Conservation (phyloP, 805 yeast genomes). For the Starmerella roubikii region DNA sequence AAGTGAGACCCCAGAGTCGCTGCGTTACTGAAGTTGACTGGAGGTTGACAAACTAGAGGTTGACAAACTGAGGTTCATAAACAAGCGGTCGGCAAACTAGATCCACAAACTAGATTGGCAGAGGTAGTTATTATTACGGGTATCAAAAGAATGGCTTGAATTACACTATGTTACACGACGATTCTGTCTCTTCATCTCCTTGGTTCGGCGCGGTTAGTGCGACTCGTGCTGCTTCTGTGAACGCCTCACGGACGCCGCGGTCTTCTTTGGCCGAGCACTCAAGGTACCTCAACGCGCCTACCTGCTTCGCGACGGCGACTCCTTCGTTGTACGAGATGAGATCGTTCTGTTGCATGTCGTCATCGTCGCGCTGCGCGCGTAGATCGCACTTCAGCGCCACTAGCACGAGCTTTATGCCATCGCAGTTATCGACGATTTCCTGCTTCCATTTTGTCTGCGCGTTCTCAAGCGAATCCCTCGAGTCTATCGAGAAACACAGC, state of each 20-base stretch:
- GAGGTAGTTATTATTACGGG: too few species aligned
- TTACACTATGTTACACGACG: slow-evolving; percentile 17
- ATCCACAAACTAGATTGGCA: too few species aligned
- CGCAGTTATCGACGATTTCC: slow-evolving; percentile 93
- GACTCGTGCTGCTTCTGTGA: slow-evolving; percentile 96
- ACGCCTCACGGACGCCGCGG: slow-evolving; percentile 97
- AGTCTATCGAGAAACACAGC: slow-evolving; percentile 90
- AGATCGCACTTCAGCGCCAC: slow-evolving; percentile 93
- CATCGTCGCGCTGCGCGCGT: slow-evolving; percentile 50
- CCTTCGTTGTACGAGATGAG: slow-evolving; percentile 88
- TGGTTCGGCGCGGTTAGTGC: slow-evolving; percentile 82
- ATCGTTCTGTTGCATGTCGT: slow-evolving; percentile 24
- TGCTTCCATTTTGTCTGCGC: slow-evolving; percentile 96
- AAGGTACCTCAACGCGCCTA: slow-evolving; percentile 86
- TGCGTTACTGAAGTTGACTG: too few species aligned
- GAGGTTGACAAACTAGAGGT: too few species aligned
- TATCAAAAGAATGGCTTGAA: too few species aligned
- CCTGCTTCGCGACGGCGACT: slow-evolving; percentile 74
- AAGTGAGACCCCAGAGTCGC: too few species aligned
- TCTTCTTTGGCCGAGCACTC: slow-evolving; percentile 95
- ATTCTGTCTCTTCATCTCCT: slow-evolving; percentile 25
- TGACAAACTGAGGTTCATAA: too few species aligned
- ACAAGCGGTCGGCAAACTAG: too few species aligned
- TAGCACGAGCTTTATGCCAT: slow-evolving; percentile 82
- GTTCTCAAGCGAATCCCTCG: slow-evolving; percentile 85